These are phyloP conservation scores for Alternaria triticimaculans DNA, from an alignment of 2,329 filamentous ascomycete species.

Conservation along the genomic window DNA sequence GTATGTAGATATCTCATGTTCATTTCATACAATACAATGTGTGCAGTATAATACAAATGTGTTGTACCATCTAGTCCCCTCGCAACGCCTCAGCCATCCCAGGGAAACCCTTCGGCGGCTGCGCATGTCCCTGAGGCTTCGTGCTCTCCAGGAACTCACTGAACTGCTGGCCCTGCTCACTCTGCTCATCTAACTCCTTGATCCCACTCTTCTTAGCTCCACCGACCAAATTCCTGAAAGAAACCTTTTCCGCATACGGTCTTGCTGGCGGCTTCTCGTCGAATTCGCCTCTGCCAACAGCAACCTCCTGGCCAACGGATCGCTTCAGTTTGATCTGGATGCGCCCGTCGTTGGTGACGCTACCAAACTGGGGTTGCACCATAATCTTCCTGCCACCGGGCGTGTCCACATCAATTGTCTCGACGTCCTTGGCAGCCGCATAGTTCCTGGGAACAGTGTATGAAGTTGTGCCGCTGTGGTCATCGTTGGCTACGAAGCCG, in stretches of 20 bases:
- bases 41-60: not conserved
- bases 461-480: slow-evolving; percentile 39
- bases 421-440: slow-evolving; percentile 23
- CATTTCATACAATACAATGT: slow-evolving; percentile 9
- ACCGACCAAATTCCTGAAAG: slow-evolving; percentile 13
- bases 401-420: slow-evolving; percentile 51
- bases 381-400: slow-evolving; percentile 61
- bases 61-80: not conserved
- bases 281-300: slow-evolving; percentile 32
- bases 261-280: slow-evolving; percentile 33
- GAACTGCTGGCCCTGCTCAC: slow-evolving; percentile 21
- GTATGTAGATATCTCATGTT: not conserved
- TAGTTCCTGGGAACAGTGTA: not conserved
- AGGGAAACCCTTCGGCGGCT: slow-evolving; percentile 2
- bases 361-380: slow-evolving; percentile 55
- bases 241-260: slow-evolving; percentile 12
- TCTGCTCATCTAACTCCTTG: slow-evolving; percentile 30
- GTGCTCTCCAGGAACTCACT: slow-evolving; percentile 16
- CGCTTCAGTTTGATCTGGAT: slow-evolving; percentile 38
- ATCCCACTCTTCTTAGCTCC: slow-evolving; percentile 19
- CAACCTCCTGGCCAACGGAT: slow-evolving; percentile 27
- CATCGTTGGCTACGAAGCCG: slow-evolving; percentile 52
- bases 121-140: slow-evolving; percentile 1
- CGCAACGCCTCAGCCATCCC: slow-evolving; percentile 13
- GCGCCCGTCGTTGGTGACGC: slow-evolving; percentile 39